These are phyloP conservation scores for Cadophora luteo-olivacea DNA, from an alignment of 2,329 filamentous ascomycete genomes.

Conservation along the genomic window DNA sequence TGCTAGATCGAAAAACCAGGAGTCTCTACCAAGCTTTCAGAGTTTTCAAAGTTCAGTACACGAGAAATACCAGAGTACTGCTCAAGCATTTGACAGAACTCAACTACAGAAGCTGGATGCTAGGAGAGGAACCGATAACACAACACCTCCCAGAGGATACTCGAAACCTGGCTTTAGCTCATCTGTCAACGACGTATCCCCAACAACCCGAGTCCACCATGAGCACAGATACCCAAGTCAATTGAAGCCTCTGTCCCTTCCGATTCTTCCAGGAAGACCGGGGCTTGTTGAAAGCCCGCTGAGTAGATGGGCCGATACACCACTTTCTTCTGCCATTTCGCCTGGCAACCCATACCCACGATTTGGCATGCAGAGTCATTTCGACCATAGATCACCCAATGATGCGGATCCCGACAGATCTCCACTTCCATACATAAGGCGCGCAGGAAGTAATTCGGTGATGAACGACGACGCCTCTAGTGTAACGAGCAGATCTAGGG, in stretches of 20 bases:
- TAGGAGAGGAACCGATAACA: slow-evolving; percentile 42
- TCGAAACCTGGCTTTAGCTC: slow-evolving; percentile 42
- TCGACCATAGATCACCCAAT: slow-evolving; percentile 42
- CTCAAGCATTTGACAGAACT: slow-evolving; percentile 48
- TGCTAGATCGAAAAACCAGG: slow-evolving; percentile 38
- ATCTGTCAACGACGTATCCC: slow-evolving; percentile 44
- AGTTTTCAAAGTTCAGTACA: slow-evolving; percentile 46
- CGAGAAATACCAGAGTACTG: slow-evolving; percentile 44
- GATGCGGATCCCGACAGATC: slow-evolving; percentile 44
- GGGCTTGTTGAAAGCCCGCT: slow-evolving; percentile 42
- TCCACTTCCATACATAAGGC: slow-evolving; percentile 45
- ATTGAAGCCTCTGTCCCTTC: slow-evolving; percentile 46
- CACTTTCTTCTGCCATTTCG: slow-evolving; percentile 41
- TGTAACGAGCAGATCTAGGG: slow-evolving; percentile 57
- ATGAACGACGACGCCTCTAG: slow-evolving; percentile 56
- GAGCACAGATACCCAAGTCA: slow-evolving; percentile 41
- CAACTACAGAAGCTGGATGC: slow-evolving; percentile 46
- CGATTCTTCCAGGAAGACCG: slow-evolving; percentile 41
- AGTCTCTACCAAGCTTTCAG: slow-evolving; percentile 40
- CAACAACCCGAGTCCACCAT: slow-evolving; percentile 42
- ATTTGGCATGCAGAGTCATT: slow-evolving; percentile 35
- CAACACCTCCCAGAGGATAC: slow-evolving; percentile 42
- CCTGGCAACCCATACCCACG: slow-evolving; percentile 38
- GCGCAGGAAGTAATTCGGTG: slow-evolving; percentile 54
- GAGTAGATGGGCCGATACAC: slow-evolving; percentile 43